Percentiles rank a stretch among this genome's conserved stretches.
Evolutionary conservation across 2,329 filamentous ascomycete genomes (phyloP).

Genomic region (Claviceps sp.): DNA sequence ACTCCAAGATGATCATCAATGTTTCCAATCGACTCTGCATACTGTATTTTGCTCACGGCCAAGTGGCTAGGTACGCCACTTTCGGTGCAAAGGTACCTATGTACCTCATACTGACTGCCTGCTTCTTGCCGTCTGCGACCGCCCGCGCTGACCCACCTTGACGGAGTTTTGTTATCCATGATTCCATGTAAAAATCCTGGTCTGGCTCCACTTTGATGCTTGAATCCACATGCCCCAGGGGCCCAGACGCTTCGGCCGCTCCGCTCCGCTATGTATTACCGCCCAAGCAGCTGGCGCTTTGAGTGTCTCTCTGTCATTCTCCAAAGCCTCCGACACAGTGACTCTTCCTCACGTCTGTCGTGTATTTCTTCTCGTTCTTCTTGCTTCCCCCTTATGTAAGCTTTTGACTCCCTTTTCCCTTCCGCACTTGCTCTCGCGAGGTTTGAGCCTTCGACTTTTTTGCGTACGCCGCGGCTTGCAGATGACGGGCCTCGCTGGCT

Average conservation of each 20-base stretch:
- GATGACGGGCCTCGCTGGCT: constrained; percentile 4
- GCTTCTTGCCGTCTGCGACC: not conserved
- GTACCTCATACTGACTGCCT: not conserved
- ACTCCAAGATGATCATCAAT: too few species aligned
- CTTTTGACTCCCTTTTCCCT: not conserved
- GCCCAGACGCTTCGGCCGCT: not conserved
- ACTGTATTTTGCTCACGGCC: not conserved
- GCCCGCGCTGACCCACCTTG: not conserved
- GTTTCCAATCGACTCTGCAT: not conserved
- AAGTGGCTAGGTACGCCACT: not conserved
- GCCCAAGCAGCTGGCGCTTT: too few species aligned
- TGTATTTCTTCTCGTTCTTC: not conserved
- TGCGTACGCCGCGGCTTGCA: constrained; percentile 1
- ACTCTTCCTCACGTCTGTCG: not conserved
- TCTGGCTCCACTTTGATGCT: too few species aligned
- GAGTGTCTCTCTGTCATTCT: not conserved
- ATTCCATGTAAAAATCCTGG: too few species aligned
- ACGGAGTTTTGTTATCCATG: too few species aligned
- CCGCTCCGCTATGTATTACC: not conserved
- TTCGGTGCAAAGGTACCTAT: not conserved
- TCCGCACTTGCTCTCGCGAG: not conserved
- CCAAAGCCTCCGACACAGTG: not conserved
- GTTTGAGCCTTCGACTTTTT: not conserved
- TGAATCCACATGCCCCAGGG: not conserved
- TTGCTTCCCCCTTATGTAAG: not conserved